A percentile compares a stretch with the other conserved stretches of the same genome.
phyloP scores from a whole-genome alignment of 2,329 filamentous ascomycete species.

The Colletotrichum lini region DNA sequence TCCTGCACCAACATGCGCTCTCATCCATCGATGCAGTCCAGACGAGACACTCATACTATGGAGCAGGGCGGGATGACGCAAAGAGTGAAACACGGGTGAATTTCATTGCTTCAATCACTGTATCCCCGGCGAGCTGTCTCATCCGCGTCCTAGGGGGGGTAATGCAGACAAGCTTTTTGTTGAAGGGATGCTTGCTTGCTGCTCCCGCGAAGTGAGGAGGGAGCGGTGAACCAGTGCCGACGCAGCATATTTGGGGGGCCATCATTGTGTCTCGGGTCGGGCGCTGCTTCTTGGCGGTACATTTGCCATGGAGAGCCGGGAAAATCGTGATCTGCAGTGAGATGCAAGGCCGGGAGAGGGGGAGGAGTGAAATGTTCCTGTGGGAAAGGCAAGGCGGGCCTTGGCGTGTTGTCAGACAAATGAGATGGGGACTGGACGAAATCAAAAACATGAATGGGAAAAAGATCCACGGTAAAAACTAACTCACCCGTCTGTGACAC shows the following conservation, averaged over 20 bases:
- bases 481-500: no score
- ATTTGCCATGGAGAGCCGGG: not conserved
- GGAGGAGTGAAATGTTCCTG: conserved; percentile 8
- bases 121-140: conserved; percentile 22
- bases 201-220: not conserved
- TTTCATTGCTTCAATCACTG: not conserved
- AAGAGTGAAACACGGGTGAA: not conserved
- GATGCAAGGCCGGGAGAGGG: conserved; percentile 12
- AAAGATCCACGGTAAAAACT: no score
- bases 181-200: not conserved
- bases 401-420: not conserved
- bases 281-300: no score
- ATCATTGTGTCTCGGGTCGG: not conserved
- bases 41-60: not conserved
- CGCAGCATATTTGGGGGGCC: not conserved
- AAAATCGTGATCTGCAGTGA: conserved; percentile 28
- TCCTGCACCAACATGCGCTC: not conserved
- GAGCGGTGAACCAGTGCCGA: not conserved
- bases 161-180: conserved; percentile 23
- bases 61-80: not conserved
- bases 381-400: not conserved
- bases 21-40: not conserved
- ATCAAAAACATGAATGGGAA: no score
- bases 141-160: not conserved
- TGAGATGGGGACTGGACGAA: not conserved